Evolutionary conservation across 2,329 filamentous ascomycete species (phyloP).

Genomic region (Bipolaris bicolor): DNA sequence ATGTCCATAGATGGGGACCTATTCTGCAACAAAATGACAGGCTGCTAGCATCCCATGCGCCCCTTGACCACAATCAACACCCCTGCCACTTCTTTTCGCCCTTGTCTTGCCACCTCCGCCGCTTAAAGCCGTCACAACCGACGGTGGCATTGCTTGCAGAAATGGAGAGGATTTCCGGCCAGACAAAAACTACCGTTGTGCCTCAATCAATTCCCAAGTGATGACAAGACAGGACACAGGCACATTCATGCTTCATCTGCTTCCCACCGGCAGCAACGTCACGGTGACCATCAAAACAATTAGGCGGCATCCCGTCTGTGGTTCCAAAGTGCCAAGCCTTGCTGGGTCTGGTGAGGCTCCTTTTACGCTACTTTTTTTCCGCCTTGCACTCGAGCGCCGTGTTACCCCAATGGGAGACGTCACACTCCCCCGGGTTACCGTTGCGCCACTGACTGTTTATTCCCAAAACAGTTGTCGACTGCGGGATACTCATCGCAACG

Average conservation of each 20-base stretch:
- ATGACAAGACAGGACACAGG: background rate
- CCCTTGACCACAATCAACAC: slow-evolving; percentile 18
- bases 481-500: background rate
- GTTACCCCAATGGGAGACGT: slow-evolving; percentile 2
- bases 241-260: background rate
- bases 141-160: slow-evolving; percentile 4
- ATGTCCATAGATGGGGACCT: slow-evolving; percentile 18
- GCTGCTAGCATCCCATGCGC: slow-evolving; percentile 23
- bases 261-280: background rate
- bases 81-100: slow-evolving; percentile 12
- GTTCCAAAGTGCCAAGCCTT: slow-evolving; percentile 1
- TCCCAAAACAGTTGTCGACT: background rate
- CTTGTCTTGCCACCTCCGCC: slow-evolving; percentile 10
- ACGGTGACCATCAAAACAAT: slow-evolving; percentile 8
- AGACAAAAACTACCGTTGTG: background rate
- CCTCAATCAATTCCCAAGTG: background rate
- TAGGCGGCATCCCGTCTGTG: slow-evolving; percentile 9
- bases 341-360: slow-evolving; percentile 16
- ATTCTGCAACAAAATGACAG: slow-evolving; percentile 11
- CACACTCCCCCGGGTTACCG: slow-evolving; percentile 2
- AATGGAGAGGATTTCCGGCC: background rate
- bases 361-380: slow-evolving; percentile 7
- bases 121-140: slow-evolving; percentile 4
- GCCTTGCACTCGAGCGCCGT: slow-evolving; percentile 8
- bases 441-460: background rate